These are phyloP conservation scores for Trichophyton verrucosum DNA, from an alignment of 2,329 filamentous ascomycete species.

Conservation along the genomic window DNA sequence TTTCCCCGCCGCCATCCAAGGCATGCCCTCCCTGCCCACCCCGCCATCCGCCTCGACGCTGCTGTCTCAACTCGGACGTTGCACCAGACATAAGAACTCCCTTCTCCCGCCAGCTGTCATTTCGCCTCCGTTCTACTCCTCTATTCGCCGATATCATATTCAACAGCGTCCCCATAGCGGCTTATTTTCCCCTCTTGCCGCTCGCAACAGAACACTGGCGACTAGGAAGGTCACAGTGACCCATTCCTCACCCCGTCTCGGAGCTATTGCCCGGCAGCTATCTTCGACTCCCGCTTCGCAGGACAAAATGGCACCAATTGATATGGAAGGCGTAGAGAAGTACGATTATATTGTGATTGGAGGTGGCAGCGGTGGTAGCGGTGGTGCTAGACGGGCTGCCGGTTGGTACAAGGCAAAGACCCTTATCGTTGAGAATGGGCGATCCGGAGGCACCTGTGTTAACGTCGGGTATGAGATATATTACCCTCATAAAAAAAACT, in stretches of 20 bases:
- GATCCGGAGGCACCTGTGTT: conserved; percentile 40
- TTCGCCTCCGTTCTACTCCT: neutral
- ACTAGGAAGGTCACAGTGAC: neutral
- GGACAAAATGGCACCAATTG: conserved; percentile 29
- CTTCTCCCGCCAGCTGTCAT: neutral
- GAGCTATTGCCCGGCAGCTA: conserved; percentile 32
- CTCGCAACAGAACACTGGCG: neutral
- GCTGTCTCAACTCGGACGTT: neutral
- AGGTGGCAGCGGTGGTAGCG: conserved; percentile 42
- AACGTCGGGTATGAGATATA: conserved; percentile 38
- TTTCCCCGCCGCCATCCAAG: neutral
- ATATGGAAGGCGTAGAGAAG: conserved; percentile 27
- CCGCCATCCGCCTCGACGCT: neutral
- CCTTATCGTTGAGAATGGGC: conserved; percentile 38
- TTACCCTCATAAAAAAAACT: neutral
- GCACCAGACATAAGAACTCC: neutral
- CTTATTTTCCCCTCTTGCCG: conserved; percentile 2
- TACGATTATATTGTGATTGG: conserved; percentile 47
- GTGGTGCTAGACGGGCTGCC: conserved; percentile 37
- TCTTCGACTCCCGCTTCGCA: conserved; percentile 12
- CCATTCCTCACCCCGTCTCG: conserved; percentile 22
- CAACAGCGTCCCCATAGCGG: neutral
- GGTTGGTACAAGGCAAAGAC: conserved; percentile 43
- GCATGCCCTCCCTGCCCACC: conserved; percentile 9
- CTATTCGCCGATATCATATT: neutral